Conservation (phyloP, 306 rosid species). For the Castanea sativa region DNA sequence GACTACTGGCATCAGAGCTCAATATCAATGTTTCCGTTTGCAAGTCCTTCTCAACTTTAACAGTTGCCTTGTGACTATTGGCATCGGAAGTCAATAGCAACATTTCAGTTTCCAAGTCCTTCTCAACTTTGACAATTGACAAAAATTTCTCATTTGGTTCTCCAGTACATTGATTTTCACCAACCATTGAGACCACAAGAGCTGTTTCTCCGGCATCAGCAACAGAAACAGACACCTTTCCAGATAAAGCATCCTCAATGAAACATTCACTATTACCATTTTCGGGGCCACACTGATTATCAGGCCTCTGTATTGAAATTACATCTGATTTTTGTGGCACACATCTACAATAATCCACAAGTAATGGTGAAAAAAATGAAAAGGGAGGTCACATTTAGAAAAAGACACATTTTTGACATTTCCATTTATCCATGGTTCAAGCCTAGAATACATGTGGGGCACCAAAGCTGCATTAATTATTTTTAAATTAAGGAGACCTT, state of each 20-base stretch:
- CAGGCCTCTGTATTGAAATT: slow-evolving; percentile 34
- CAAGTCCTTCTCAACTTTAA: slow-evolving; percentile 44
- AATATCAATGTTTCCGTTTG: slow-evolving; percentile 44
- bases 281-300: slow-evolving; percentile 32
- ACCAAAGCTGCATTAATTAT: neutral
- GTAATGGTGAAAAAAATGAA: slow-evolving; percentile 22
- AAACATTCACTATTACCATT: slow-evolving; percentile 34
- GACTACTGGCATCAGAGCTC: slow-evolving; percentile 38
- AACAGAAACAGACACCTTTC: slow-evolving; percentile 75
- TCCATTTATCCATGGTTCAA: slow-evolving; percentile 7
- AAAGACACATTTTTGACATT: slow-evolving; percentile 21
- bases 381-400: slow-evolving; percentile 17
- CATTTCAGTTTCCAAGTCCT: slow-evolving; percentile 45
- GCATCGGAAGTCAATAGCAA: slow-evolving; percentile 36
- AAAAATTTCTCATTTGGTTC: slow-evolving; percentile 37
- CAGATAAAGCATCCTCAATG: slow-evolving; percentile 47
- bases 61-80: slow-evolving; percentile 37
- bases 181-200: slow-evolving; percentile 87
- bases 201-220: slow-evolving; percentile 96
- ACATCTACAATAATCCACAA: slow-evolving; percentile 60
- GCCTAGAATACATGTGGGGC: neutral
- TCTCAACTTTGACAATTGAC: slow-evolving; percentile 45
- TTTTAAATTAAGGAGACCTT: neutral
- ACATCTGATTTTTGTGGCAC: slow-evolving; percentile 40
- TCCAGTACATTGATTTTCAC: slow-evolving; percentile 37